Conservation (phyloP, 768 basidiomycete species). For the Agaricus blazei region DNA sequence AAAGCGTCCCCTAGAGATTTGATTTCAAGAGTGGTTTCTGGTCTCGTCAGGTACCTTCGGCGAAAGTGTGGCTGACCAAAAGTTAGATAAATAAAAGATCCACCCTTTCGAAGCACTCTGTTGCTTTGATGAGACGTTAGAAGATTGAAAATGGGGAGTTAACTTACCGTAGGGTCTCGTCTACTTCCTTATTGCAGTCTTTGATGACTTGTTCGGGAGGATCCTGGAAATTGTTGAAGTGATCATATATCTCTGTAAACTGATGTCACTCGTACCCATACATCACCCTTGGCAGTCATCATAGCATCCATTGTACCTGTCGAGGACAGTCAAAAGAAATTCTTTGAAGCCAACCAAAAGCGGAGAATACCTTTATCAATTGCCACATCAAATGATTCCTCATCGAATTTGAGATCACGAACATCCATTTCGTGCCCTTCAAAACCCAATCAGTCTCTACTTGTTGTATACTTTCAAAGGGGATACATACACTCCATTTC, state of each 20-base stretch:
- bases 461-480: background rate
- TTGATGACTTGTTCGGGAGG: constrained; percentile 67
- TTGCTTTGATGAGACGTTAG: background rate
- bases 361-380: constrained; percentile 65
- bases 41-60: constrained; percentile 53
- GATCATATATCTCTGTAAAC: background rate
- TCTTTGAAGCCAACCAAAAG: background rate
- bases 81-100: constrained; percentile 73
- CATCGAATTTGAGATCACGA: constrained; percentile 56
- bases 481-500: constrained; percentile 61
- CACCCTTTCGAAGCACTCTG: constrained; percentile 61
- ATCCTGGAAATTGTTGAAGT: constrained; percentile 38
- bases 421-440: constrained; percentile 86
- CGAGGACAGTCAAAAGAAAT: background rate
- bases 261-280: constrained; percentile 50
- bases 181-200: constrained; percentile 72
- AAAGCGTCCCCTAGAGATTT: constrained; percentile 73
- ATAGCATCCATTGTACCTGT: constrained; percentile 83
- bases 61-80: constrained; percentile 92
- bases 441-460: background rate
- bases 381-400: constrained; percentile 66
- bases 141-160: background rate
- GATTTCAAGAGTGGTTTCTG: constrained; percentile 58
- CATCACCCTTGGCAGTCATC: constrained; percentile 78
- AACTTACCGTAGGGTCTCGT: constrained; percentile 64